These are phyloP conservation scores for Anisogramma anomala DNA, from an alignment of 2,329 filamentous ascomycete species.

Conservation along the genomic window DNA sequence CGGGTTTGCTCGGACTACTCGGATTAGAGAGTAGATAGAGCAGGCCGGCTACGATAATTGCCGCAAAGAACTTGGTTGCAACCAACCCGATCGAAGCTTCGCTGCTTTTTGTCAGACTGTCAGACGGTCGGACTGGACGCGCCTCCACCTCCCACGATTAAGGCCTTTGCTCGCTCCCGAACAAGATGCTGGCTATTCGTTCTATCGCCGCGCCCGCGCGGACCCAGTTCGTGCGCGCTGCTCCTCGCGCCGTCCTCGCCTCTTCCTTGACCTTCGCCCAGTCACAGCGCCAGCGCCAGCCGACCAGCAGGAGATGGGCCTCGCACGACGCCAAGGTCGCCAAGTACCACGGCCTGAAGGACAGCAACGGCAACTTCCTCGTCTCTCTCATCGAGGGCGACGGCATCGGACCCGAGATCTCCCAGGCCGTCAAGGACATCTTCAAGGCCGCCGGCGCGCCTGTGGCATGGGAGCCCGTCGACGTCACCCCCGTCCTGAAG, in stretches of 20 bases:
- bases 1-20: constrained; percentile 13
- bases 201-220: constrained; percentile 64
- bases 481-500: constrained; percentile 87
- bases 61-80: no score
- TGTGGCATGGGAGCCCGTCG: constrained; percentile 93
- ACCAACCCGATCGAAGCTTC: no score
- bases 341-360: constrained; percentile 87
- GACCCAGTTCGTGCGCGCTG: constrained; percentile 65
- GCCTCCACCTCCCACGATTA: no score
- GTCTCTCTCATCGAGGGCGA: constrained; percentile 98
- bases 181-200: constrained; percentile 67
- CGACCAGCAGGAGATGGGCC: constrained; percentile 50
- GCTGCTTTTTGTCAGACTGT: no score
- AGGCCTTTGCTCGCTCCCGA: no score
- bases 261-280: constrained; percentile 27
- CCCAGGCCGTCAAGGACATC: constrained; percentile 97
- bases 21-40: constrained; percentile 7
- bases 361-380: constrained; percentile 85
- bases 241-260: constrained; percentile 36
- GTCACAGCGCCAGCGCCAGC: constrained; percentile 23
- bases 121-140: no score
- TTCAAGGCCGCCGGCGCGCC: constrained; percentile 88
- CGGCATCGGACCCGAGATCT: constrained; percentile 95
- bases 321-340: constrained; percentile 62
- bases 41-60: no score